phyloP scores from a whole-genome alignment of 1,139 yeast species.

The Sugiyamaella grinbergsii region DNA sequence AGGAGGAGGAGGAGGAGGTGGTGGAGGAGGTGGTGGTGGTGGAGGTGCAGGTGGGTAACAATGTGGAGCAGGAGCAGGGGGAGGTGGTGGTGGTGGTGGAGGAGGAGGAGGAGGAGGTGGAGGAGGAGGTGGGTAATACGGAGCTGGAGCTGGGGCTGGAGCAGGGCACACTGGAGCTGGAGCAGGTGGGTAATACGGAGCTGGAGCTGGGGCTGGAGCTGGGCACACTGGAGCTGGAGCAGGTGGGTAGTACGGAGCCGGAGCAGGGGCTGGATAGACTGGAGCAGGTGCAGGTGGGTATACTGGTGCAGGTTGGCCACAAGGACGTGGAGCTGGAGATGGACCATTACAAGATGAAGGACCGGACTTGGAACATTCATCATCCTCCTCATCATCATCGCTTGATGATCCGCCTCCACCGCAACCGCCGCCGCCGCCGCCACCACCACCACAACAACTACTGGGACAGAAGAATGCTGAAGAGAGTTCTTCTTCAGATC shows the following conservation, averaged over 20 bases:
- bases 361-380: not conserved
- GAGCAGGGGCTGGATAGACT: conserved; percentile 21
- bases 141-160: conserved; percentile 23
- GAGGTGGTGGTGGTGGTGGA: conserved; percentile 9
- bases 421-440: conserved; percentile 10
- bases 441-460: conserved; percentile 3
- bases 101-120: conserved; percentile 17
- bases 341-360: conserved; percentile 2
- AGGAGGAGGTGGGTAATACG: conserved; percentile 17
- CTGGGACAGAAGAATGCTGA: conserved; percentile 5
- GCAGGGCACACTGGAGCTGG: conserved; percentile 21
- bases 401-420: conserved; percentile 14
- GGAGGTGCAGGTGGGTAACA: conserved; percentile 12
- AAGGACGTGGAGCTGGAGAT: conserved; percentile 18
- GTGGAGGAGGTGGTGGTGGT: conserved; percentile 15
- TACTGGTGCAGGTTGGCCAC: conserved; percentile 19
- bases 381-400: conserved; percentile 9
- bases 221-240: conserved; percentile 22
- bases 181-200: conserved; percentile 16
- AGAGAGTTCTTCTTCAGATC: conserved; percentile 6
- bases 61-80: conserved; percentile 18
- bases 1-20: conserved; percentile 21
- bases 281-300: conserved; percentile 17
- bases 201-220: conserved; percentile 19
- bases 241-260: conserved; percentile 21